Evolutionary conservation across 345 rosid genomes (phyloP).

Genomic region (Cochlearia excelsa): DNA sequence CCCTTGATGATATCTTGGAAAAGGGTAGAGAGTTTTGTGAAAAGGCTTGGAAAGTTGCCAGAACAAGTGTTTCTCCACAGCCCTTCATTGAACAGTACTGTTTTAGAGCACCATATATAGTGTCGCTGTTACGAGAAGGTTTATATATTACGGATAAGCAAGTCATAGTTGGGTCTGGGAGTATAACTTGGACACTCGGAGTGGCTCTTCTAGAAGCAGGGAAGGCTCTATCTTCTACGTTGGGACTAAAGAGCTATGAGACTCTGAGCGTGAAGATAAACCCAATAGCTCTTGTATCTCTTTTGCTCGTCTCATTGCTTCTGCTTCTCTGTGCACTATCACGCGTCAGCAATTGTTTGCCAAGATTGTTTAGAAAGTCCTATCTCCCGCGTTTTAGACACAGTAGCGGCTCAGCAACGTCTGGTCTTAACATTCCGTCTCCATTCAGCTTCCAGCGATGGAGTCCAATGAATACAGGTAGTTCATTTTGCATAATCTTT

Average conservation of each 20-base stretch:
- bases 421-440: constrained; percentile 71
- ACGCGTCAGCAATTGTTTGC: constrained; percentile 62
- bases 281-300: constrained; percentile 55
- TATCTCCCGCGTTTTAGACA: constrained; percentile 76
- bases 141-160: constrained; percentile 78
- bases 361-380: constrained; percentile 60
- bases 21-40: constrained; percentile 86
- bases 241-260: constrained; percentile 57
- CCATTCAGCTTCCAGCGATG: constrained; percentile 80
- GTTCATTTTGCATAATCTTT: constrained; percentile 25
- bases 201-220: constrained; percentile 91
- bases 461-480: constrained; percentile 85
- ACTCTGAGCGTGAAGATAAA: constrained; percentile 61
- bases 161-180: constrained; percentile 80
- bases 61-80: constrained; percentile 80
- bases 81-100: constrained; percentile 99
- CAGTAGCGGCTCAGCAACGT: constrained; percentile 56
- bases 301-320: constrained; percentile 59
- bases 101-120: constrained; percentile 94
- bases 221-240: constrained; percentile 59
- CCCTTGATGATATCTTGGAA: constrained; percentile 88
- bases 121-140: constrained; percentile 79
- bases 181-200: constrained; percentile 98
- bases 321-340: constrained; percentile 75
- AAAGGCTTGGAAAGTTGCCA: constrained; percentile 76